Base-by-base conservation (phyloP, 2,329 filamentous ascomycete species). In the Penicillium palitans region DNA sequence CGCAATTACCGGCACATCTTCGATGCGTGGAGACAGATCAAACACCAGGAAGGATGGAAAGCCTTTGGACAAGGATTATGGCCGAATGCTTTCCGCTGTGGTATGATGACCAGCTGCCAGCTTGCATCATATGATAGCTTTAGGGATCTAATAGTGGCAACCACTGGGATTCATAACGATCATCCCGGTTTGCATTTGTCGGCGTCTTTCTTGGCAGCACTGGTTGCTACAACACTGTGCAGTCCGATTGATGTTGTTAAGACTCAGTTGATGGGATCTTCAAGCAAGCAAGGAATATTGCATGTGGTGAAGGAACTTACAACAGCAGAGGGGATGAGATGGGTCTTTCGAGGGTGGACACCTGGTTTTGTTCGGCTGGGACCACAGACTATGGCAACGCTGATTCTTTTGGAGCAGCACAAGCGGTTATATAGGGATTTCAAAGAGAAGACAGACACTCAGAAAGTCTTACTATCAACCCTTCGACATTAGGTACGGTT, bases 291-390 rank as follows among this genome's bases (percentile, higher is more conserved):
- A 76, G 95, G 31, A 63, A 57, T 64, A 12, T n/a, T 84, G 3
- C 79, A 78, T 56, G 74, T 92, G 24, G 76, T 96, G 54, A 76
- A 79, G 42, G 86, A 90, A 45, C 87, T 93, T 33, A 90, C 87
- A 63, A 82, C 80, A 55, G 78, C 83, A 19, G 90, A 96, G 70
- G 91, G 91, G 2, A 73, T 90, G 50, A 77, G 82, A 45, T 96
- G 91, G 91, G 88, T 93, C 83, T 96, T 96, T 77, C 90, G 90
- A 74, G 91, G 91, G 60, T 96, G 91, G 90, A 86, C 93, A 47
- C 91, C 91, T n/a, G 83, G 81, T 65, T 85, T 85, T 67, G 82
- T 84, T 52, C 76, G 83, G 25, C 70, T 85, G 6, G 83, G 82
- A 1, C 83, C 83, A 37, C 91, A 96, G 79, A 96, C 91, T 8